Percentiles rank a stretch among this genome's conserved stretches.
Evolutionary conservation across 495 filamentous ascomycete species (phyloP).

Genomic region (Margaritispora aquatica): DNA sequence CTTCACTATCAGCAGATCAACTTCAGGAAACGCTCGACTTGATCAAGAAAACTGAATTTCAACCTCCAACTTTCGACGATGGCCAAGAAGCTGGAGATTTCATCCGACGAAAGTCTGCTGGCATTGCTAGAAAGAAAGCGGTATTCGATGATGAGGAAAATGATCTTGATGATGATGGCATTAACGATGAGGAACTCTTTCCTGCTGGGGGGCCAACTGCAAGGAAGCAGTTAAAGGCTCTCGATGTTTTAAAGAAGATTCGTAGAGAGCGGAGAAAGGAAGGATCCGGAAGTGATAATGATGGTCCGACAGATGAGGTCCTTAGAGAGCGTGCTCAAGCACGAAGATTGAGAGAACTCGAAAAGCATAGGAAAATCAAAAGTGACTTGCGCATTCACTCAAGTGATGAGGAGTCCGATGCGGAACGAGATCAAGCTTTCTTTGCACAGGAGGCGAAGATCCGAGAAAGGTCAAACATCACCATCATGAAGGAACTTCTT

Average conservation of each 20-base stretch:
- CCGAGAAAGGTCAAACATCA: conserved; percentile 26
- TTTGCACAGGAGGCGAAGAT: conserved; percentile 59
- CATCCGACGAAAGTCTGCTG: conserved; percentile 61
- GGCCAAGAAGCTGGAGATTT: conserved; percentile 66
- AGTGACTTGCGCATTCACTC: conserved; percentile 72
- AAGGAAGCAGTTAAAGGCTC: conserved; percentile 38
- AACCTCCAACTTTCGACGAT: conserved; percentile 65
- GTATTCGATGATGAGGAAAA: conserved; percentile 60
- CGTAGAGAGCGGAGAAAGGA: conserved; percentile 33
- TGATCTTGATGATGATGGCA: conserved; percentile 40
- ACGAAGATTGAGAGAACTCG: conserved; percentile 48
- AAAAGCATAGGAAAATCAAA: conserved; percentile 72
- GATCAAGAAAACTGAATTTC: conserved; percentile 67
- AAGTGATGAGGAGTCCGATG: conserved; percentile 75
- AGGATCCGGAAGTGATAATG: conserved; percentile 39
- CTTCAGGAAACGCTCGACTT: conserved; percentile 54
- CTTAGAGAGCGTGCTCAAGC: conserved; percentile 35
- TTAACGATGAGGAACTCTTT: conserved; percentile 67
- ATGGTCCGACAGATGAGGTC: conserved; percentile 32
- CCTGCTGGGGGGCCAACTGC: conserved; percentile 58
- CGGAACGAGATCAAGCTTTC: conserved; percentile 59
- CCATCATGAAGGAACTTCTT: conserved; percentile 24
- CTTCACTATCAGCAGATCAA: conserved; percentile 51
- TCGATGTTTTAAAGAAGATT: conserved; percentile 42
- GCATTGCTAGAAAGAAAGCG: conserved; percentile 34